Percentiles rank a stretch among this genome's conserved stretches.
phyloP scores from a whole-genome alignment of 2,329 filamentous ascomycete genomes.

The Alternaria ventricosa region DNA sequence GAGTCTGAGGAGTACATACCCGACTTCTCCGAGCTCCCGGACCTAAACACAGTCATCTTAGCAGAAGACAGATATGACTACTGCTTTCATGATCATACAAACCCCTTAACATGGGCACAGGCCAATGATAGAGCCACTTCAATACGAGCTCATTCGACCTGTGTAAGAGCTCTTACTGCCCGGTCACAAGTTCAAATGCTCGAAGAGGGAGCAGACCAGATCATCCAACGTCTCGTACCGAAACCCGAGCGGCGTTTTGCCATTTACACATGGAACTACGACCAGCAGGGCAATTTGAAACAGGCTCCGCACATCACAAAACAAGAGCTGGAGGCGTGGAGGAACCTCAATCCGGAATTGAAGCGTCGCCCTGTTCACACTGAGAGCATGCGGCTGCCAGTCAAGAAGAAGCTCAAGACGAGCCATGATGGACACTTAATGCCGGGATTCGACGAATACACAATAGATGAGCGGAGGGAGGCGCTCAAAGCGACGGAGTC shows the following conservation, averaged over 20 bases:
- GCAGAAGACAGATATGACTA: not conserved
- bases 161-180: not conserved
- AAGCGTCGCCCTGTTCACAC: not conserved
- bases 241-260: not conserved
- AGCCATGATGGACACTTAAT: not conserved
- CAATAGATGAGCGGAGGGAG: not conserved
- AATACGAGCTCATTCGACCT: not conserved
- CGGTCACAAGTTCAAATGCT: not conserved
- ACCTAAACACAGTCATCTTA: not conserved
- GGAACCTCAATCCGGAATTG: not conserved
- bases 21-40: not conserved
- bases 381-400: rapidly evolving
- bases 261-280: not conserved
- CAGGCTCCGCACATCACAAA: not conserved
- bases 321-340: not conserved
- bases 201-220: not conserved
- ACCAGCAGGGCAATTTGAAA: not conserved
- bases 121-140: not conserved
- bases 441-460: not conserved
- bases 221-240: not conserved
- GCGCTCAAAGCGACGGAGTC: not conserved
- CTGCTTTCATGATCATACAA: not conserved
- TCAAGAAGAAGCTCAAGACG: not conserved
- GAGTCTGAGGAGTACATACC: not conserved
- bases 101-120: not conserved